Conservation (phyloP, 2,329 filamentous ascomycete genomes). For the Pseudogymnoascus sp. region DNA sequence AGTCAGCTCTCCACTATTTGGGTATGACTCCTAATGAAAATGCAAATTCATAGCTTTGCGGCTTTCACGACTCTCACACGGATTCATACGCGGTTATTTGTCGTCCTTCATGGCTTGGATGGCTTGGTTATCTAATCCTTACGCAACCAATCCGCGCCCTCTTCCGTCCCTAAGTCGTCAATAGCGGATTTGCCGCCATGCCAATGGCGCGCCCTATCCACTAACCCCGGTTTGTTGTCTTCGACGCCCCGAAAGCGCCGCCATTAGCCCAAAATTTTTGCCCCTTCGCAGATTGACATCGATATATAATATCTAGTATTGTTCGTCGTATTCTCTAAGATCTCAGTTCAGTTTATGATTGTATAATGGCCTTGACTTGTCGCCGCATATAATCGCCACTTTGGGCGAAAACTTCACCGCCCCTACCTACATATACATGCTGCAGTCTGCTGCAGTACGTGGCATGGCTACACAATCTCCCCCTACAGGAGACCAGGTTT, state of each 20-base stretch:
- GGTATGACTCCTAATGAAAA: background rate
- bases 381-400: constrained; percentile 1
- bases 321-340: background rate
- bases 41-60: background rate
- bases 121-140: background rate
- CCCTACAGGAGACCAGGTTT: background rate
- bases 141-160: background rate
- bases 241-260: background rate
- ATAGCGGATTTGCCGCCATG: background rate
- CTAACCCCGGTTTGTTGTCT: background rate
- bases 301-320: background rate
- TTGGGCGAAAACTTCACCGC: background rate
- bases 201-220: background rate
- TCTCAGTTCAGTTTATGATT: background rate
- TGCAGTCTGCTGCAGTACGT: background rate
- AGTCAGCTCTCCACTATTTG: background rate
- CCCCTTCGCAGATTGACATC: background rate
- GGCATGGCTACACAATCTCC: constrained; percentile 4
- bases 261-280: background rate
- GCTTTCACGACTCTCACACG: background rate
- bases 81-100: background rate
- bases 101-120: background rate
- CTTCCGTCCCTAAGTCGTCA: background rate
- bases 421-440: background rate
- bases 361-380: background rate